Conservation (phyloP, 345 rosid genomes). For the Mallotus nudiflorus region DNA sequence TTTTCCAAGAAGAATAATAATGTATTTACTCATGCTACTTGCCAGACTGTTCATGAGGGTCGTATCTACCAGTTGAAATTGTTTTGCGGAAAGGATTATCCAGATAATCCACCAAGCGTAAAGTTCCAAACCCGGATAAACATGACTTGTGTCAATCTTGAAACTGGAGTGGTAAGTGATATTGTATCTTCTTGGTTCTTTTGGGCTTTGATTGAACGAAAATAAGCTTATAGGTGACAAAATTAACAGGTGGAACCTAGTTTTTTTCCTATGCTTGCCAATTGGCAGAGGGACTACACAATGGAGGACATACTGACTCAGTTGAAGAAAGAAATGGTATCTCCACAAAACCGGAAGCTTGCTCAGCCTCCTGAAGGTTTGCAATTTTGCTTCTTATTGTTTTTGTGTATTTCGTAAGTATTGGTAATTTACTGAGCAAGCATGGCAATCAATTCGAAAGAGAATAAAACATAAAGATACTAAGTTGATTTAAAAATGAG, state of each 20-base stretch:
- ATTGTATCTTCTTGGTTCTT: conserved; percentile 4
- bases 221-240: conserved; percentile 18
- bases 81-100: conserved; percentile 71
- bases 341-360: conserved; percentile 76
- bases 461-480: neutral
- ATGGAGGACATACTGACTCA: conserved; percentile 74
- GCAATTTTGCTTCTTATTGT: conserved; percentile 4
- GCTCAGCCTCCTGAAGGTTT: conserved; percentile 82
- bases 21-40: conserved; percentile 17
- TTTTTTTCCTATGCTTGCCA: conserved; percentile 66
- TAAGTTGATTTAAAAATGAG: too few relatives aligned
- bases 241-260: conserved; percentile 63
- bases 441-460: neutral
- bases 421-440: neutral
- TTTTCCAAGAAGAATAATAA: conserved; percentile 5
- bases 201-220: neutral
- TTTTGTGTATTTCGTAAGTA: neutral
- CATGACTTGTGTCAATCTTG: conserved; percentile 80
- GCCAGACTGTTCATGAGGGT: conserved; percentile 81
- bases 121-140: conserved; percentile 71
- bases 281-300: conserved; percentile 71
- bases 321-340: conserved; percentile 78
- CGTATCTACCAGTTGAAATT: conserved; percentile 82
- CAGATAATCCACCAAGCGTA: conserved; percentile 73
- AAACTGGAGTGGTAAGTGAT: conserved; percentile 62